Base-by-base conservation (phyloP, 2,329 filamentous ascomycete species). In the Penicillium sp. region DNA sequence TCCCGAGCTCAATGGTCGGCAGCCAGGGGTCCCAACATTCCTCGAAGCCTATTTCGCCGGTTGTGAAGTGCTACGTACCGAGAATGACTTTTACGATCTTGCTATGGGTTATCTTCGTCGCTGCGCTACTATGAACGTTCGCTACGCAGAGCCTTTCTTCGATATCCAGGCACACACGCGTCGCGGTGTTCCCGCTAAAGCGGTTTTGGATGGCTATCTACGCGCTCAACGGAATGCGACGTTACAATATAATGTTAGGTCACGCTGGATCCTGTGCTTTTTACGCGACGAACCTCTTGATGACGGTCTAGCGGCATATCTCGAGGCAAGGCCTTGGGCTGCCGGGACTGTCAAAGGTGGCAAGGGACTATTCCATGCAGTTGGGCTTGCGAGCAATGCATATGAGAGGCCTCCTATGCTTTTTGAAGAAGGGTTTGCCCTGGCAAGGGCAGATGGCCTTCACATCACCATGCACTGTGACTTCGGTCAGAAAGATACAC, bases 381-480 rank as follows among this genome's bases (percentile, higher is more conserved):
- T 81, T 9, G 78, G 78, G 0, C 67, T 80, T 2, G 78, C 77
- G 9, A 75, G 72, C 49, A 78, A 80, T 52, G 78, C 78, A 37
- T 75, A 73, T 46, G 67, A 76, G 43, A 68, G 75, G 4, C 78
- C 78, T 6, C 77, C 77, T 0, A 62, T 67, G 41, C 64, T 79
- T 23, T 80, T 80, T 54, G 73, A 77, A 42, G 58, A 68, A 13
- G 66, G 69, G 0, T 80, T 68, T 78, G 20, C 21, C 12, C 27
- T 58, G 7, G 59, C 59, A 17, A 48, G 44, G 4, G 46, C 40
- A 1, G 59, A 61, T 42, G 59, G 55, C 1, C 15, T 61, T 47
- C 71, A 75, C 30, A 63, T 78, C 12, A 82, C 79, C 2, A 74
- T 74, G 59, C 79, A 82, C 49, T 80, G 78, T 60, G 79, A 81